phyloP scores from a whole-genome alignment of 352 stramenopile species.

The Pythium grandisporangium region DNA sequence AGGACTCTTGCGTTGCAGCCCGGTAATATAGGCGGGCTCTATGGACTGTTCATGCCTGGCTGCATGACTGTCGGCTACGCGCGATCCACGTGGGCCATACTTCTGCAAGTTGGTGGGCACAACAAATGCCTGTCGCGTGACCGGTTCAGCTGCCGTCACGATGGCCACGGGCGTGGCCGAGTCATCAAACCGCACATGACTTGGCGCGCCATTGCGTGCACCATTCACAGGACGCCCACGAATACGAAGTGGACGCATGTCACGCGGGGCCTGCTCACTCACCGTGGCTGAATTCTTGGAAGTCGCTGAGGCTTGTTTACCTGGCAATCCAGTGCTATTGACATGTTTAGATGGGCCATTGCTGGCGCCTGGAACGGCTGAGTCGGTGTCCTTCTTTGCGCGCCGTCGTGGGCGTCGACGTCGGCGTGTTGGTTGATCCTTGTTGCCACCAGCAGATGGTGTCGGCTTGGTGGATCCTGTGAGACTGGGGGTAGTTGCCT shows the following conservation, averaged over 20 bases:
- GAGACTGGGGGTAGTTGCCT: too few relatives aligned
- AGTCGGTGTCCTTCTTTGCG: slow-evolving; percentile 12
- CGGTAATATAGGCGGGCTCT: too few relatives aligned
- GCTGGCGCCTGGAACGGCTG: too few relatives aligned
- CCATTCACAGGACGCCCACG: slow-evolving; percentile 6
- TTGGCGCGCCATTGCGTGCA: neutral
- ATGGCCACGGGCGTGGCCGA: too few relatives aligned
- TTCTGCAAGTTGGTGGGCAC: slow-evolving; percentile 31
- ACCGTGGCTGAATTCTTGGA: too few relatives aligned
- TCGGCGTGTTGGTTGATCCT: slow-evolving; percentile 4
- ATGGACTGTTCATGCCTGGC: neutral
- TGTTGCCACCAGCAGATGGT: too few relatives aligned
- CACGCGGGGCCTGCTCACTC: neutral
- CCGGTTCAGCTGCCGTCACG: too few relatives aligned
- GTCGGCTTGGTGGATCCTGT: neutral
- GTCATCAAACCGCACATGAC: slow-evolving; percentile 17
- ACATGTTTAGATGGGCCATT: too few relatives aligned
- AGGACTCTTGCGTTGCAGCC: too few relatives aligned
- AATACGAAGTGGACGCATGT: slow-evolving; percentile 16
- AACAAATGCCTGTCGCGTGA: too few relatives aligned
- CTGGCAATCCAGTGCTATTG: too few relatives aligned
- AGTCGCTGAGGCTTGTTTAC: neutral
- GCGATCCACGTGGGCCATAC: slow-evolving; percentile 33
- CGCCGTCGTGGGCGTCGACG: slow-evolving; percentile 10
- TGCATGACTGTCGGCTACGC: neutral